A percentile compares a stretch with the other conserved stretches of the same genome.
Evolutionary conservation across 148 eudicot genomes (phyloP).

Genomic region (Rhododendron ferrugineum): DNA sequence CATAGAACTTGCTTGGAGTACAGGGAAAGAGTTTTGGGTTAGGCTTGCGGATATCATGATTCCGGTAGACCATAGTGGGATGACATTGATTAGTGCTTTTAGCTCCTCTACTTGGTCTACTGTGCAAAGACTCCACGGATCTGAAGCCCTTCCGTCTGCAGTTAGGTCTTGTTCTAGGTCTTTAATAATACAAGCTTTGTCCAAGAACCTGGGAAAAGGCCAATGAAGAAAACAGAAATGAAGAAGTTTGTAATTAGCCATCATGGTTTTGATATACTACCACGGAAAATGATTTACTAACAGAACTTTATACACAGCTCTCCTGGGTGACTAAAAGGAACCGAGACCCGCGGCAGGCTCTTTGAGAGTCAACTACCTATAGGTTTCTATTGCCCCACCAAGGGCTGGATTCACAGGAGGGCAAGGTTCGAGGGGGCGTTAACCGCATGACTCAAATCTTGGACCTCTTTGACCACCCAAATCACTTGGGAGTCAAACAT

Average conservation of each 20-base stretch:
- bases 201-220: constrained; percentile 35
- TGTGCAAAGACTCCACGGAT: constrained; percentile 49
- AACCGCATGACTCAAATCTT: no score
- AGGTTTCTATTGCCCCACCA: no score
- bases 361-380: no score
- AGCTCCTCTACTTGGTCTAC: constrained; percentile 63
- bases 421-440: no score
- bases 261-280: neutral
- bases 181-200: constrained; percentile 61
- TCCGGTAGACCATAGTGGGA: constrained; percentile 61
- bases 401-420: no score
- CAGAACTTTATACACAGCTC: no score
- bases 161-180: constrained; percentile 30
- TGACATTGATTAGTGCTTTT: constrained; percentile 44
- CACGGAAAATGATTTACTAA: neutral
- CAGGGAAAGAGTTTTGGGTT: constrained; percentile 32
- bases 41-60: constrained; percentile 34
- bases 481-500: no score
- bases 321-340: no score
- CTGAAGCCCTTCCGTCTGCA: constrained; percentile 26
- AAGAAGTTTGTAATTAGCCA: neutral
- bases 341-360: no score
- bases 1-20: constrained; percentile 65
- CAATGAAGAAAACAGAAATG: neutral
- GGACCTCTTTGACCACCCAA: no score